phyloP scores from a whole-genome alignment of 495 filamentous ascomycete species.

The Penicillium silybi region DNA sequence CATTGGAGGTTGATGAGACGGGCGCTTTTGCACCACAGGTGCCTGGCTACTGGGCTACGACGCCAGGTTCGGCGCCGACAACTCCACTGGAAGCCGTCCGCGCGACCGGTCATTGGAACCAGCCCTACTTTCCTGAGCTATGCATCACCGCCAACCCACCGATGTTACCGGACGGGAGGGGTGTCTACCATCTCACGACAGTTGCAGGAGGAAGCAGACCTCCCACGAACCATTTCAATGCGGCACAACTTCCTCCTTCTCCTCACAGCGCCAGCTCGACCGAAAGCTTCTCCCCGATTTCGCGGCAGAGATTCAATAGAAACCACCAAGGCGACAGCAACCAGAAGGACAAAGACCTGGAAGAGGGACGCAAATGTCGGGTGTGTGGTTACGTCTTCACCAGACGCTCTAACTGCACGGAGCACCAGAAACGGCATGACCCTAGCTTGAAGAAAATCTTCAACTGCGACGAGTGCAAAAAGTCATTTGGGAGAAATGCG shows the following conservation, averaged over 20 bases:
- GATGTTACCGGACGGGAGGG: neutral
- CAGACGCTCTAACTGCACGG: conserved; percentile 84
- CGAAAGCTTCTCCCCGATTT: neutral
- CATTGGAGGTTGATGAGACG: conserved; percentile 9
- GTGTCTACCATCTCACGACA: neutral
- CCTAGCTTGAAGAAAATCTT: conserved; percentile 67
- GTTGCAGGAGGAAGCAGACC: neutral
- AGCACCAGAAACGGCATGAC: conserved; percentile 88
- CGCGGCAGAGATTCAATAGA: neutral
- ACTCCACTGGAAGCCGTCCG: conserved; percentile 1
- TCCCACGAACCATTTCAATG: neutral
- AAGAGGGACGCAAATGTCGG: conserved; percentile 63
- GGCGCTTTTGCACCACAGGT: conserved; percentile 5
- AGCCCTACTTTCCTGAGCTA: neutral
- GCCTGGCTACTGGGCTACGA: conserved; percentile 21
- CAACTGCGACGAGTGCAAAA: conserved; percentile 57
- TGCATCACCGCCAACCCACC: neutral
- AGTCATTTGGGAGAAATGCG: conserved; percentile 59
- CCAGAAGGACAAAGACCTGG: conserved; percentile 1
- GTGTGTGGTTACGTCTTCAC: conserved; percentile 79
- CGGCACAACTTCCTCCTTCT: neutral
- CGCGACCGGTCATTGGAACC: neutral
- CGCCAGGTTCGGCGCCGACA: conserved; percentile 16
- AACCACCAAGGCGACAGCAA: neutral
- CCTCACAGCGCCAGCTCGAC: neutral